Evolutionary conservation across 2,329 filamentous ascomycete species (phyloP), one percentile per base, ranked within the genome.

Genomic region (Neophaeococcomyces aloes): DNA sequence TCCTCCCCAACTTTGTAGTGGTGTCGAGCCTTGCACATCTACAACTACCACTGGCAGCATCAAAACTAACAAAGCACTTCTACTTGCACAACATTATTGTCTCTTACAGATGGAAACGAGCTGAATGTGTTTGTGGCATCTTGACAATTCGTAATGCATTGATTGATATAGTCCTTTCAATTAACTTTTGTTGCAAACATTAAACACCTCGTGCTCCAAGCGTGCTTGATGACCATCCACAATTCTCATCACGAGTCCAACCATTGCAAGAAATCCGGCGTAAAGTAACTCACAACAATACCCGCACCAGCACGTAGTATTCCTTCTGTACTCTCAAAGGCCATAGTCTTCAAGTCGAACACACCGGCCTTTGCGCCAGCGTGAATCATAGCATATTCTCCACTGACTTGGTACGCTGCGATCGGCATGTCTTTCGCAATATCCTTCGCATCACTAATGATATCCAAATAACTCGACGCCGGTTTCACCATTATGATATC

Each of bases 401-500:
- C 91, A 57, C 84, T 91, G 47, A 98, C 91, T 63, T 98, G 91
- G 64, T 98, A 98, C 17, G 91, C 89, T 1, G 91, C 89, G 29
- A 98, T 75, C 2, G 91, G 91, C 63, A 96, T 74, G 62, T 96
- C 87, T 60, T 81, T 83, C 47, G 86, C 89, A 42, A 96, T 75
- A 42, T 95, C 87, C 70, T 94, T 96, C 42, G 91, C 91, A 60
- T 98, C 91, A 54, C 85, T 86, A 63, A 98, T 96, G 57, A 98
- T 94, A 65, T 98, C 91, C 35, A 98, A 75, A 62, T 94, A 98
- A 64, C 89, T 86, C 56, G 84, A 84, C 7, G 91, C 91, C 2
- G 91, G 91, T 73, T 98, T 98, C 49, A 98, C 91, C 89, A 98
- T 95, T 66, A 98, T 94, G 55, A 95, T 86, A 59, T 98, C 91